Evolutionary conservation across 306 rosid species (phyloP), one percentile per base, ranked within the genome.

Genomic region (Inga oerstediana): DNA sequence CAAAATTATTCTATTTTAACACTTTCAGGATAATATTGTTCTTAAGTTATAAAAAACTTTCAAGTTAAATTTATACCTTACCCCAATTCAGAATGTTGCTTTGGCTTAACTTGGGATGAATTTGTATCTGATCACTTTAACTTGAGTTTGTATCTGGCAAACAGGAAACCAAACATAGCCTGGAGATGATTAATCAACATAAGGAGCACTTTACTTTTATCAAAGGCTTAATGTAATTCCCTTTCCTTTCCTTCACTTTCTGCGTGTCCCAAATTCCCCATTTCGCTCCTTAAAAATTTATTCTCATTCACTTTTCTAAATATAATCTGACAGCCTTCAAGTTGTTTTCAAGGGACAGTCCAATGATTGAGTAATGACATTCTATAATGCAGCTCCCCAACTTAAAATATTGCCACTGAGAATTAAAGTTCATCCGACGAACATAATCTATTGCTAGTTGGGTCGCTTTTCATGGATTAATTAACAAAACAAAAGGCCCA

Each of bases 221-320:
- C 43, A n/a, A 39, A 43, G 34, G 77, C 48, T 39, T n/a, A 9
- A n/a, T 10, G 22, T 14, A 44, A 37, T 44, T 30, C 37, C 8
- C n/a, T 76, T 64, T 8, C 17, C 12, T 39, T 5, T 32, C 49
- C 65, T 62, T 74, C 69, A 35, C 71, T 65, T 43, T 24, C 72
- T 30, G 62, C 10, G 83, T 49, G 76, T 52, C 54, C 72, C 59
- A 77, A 64, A 67, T 72, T 24, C 72, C 43, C 32, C 14, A 22
- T n/a, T 39, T 76, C 73, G 17, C 70, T 84, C 39, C 34, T 79
- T 79, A 71, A 79, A 79, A 74, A 78, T 68, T 46, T 49, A 17
- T 13, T 58, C 52, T 66, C 84, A 79, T 74, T 56, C 46, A 52
- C 67, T 49, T 66, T 76, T 73, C 80, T n/a, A 43, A 19, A 58